Evolutionary conservation across 140 eudicot genomes (phyloP), one percentile per base, ranked within the genome.

Genomic region (Stevia rebaudiana): DNA sequence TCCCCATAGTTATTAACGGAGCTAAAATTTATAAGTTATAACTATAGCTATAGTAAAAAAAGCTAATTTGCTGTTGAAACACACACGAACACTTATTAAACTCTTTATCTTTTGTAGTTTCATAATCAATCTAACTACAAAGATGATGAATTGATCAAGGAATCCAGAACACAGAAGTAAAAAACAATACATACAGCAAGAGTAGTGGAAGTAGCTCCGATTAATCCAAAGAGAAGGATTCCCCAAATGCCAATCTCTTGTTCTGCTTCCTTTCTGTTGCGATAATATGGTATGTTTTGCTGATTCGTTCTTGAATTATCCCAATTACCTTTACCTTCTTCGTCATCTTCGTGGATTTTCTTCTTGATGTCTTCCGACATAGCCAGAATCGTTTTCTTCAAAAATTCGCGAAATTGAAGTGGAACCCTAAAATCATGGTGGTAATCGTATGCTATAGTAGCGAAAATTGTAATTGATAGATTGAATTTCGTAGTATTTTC

Each of bases 201-300:
- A 17, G 92, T 85, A 65, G 96, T 91, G 48, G 72, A 84, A 64
- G 92, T 76, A 70, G 98, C 98, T 61, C 98, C 98, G 36, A 91
- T 73, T 58, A 91, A 67, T 16, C 89, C 91, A 54, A 91, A 83
- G 39, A 91, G 30, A 4, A 85, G 62, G 61, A 87, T 81, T n/a
- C 96, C 95, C 95, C 85, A 88, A 36, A 82, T 10, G 63, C 75
- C 86, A 73, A 72, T 68, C 40, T 74, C 88, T 1, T 76, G 85
- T 8, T 75, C 77, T 11, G 70, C 78, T 52, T 73, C 72, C 63
- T 66, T 52, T 30, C 41, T 61, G 5, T 52, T 62, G 28, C 72
- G 68, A 46, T 50, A 4, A 36, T 60, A 56, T 17, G 67, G 49
- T 53, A 53, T 67, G 66, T 75, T 75, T 41, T 76, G 74, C 21